Conservation (phyloP, 441 rosid genomes). For the Erodium trifolium region DNA sequence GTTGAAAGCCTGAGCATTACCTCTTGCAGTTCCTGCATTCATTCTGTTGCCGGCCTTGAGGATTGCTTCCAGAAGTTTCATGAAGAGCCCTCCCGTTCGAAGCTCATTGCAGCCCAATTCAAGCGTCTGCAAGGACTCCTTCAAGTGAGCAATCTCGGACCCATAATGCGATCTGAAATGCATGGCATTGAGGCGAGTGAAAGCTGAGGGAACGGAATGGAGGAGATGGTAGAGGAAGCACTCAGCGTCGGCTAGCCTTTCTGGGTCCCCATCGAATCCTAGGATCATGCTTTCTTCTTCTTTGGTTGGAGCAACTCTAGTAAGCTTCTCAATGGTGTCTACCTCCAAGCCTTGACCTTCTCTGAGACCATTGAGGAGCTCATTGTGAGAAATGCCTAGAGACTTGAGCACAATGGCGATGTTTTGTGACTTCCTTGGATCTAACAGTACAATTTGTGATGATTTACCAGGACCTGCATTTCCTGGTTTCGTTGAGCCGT, state of each 20-base stretch:
- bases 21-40: constrained; percentile 91
- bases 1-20: constrained; percentile 86
- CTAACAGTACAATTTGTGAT: constrained; percentile 39
- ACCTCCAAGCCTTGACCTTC: constrained; percentile 50
- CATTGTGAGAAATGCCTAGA: constrained; percentile 41
- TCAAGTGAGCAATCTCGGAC: constrained; percentile 45
- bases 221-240: constrained; percentile 63
- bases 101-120: constrained; percentile 72
- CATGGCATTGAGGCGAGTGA: constrained; percentile 57
- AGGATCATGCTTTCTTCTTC: constrained; percentile 60
- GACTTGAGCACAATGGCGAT: constrained; percentile 71
- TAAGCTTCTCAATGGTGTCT: constrained; percentile 70
- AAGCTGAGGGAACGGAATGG: constrained; percentile 65
- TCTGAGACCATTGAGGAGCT: constrained; percentile 37
- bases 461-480: constrained; percentile 29
- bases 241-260: constrained; percentile 34
- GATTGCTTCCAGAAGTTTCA: constrained; percentile 83
- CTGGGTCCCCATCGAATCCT: constrained; percentile 41
- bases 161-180: constrained; percentile 59
- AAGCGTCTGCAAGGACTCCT: constrained; percentile 42
- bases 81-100: constrained; percentile 58
- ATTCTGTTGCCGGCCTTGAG: constrained; percentile 94
- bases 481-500: constrained; percentile 16
- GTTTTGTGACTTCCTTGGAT: constrained; percentile 72
- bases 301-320: constrained; percentile 57